phyloP scores from a whole-genome alignment of 2,329 filamentous ascomycete species.

The Fusarium sp. region DNA sequence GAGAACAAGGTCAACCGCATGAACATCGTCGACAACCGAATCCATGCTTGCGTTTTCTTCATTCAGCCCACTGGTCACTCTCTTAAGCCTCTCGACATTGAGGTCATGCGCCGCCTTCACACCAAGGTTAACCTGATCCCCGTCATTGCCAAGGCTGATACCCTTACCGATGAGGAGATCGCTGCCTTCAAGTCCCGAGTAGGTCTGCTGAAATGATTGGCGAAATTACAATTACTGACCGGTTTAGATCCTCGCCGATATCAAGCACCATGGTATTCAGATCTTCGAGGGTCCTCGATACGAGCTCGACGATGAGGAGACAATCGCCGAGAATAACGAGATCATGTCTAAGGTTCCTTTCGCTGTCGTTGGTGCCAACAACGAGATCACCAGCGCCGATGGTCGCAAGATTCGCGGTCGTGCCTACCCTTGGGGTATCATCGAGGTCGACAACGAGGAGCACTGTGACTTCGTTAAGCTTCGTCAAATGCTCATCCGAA shows the following conservation, averaged over 20 bases:
- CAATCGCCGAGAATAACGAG: slow-evolving; percentile 99
- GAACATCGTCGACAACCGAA: slow-evolving; percentile 99
- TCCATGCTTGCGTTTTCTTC: slow-evolving; percentile 99
- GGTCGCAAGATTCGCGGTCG: slow-evolving; percentile 96
- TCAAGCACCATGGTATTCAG: slow-evolving; percentile 96
- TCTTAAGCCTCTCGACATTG: slow-evolving; percentile 97
- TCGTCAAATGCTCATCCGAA: slow-evolving; percentile 99
- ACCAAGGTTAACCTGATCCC: slow-evolving; percentile 99
- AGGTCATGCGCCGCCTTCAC: slow-evolving; percentile 99
- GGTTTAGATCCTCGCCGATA: slow-evolving; percentile 89
- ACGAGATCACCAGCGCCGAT: slow-evolving; percentile 90
- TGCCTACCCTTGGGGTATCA: slow-evolving; percentile 97
- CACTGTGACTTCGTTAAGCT: slow-evolving; percentile 99
- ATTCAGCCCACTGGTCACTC: slow-evolving; percentile 99
- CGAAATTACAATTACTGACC: slow-evolving; percentile 22
- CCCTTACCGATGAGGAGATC: slow-evolving; percentile 96
- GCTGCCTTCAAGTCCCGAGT: slow-evolving; percentile 94
- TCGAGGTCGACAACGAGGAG: slow-evolving; percentile 99
- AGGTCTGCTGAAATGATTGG: slow-evolving; percentile 57
- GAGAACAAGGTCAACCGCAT: slow-evolving; percentile 99
- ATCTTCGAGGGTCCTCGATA: slow-evolving; percentile 99
- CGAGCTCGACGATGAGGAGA: slow-evolving; percentile 99
- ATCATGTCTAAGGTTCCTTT: slow-evolving; percentile 99
- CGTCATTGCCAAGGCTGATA: slow-evolving; percentile 98
- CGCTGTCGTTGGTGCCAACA: slow-evolving; percentile 95